phyloP scores from a whole-genome alignment of 257 asterid genomes.

The Capsicum baccatum region DNA sequence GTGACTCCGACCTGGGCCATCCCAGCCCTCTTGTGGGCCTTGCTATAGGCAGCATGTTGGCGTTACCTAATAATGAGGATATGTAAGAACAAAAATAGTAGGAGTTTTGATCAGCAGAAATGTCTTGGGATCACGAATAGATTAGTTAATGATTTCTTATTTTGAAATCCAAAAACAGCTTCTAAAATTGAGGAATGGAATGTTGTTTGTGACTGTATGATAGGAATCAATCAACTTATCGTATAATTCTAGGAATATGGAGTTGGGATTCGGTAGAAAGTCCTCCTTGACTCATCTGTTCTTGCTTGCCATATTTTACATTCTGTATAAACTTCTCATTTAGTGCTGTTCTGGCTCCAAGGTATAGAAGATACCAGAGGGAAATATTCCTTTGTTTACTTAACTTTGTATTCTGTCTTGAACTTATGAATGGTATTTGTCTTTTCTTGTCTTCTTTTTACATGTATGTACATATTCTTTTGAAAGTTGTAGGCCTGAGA shows the following conservation, averaged over 20 bases:
- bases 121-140: background rate
- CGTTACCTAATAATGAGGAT: background rate
- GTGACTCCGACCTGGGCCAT: too few species aligned
- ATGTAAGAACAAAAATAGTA: background rate
- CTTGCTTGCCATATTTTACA: conserved; percentile 17
- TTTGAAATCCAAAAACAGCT: conserved; percentile 14
- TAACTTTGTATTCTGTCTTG: too few species aligned
- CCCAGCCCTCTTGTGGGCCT: too few species aligned
- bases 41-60: too few species aligned
- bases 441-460: background rate
- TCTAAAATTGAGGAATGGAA: background rate
- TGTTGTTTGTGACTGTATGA: background rate
- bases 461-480: background rate
- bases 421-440: background rate
- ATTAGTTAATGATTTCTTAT: background rate
- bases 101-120: background rate
- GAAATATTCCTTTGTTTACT: too few species aligned
- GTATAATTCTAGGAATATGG: background rate
- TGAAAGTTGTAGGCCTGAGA: background rate
- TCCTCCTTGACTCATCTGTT: background rate
- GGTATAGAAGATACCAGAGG: too few species aligned
- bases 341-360: too few species aligned
- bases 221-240: background rate
- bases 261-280: background rate
- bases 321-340: background rate